Conservation (phyloP, 495 filamentous ascomycete genomes). For the Aspergillus affinis region DNA sequence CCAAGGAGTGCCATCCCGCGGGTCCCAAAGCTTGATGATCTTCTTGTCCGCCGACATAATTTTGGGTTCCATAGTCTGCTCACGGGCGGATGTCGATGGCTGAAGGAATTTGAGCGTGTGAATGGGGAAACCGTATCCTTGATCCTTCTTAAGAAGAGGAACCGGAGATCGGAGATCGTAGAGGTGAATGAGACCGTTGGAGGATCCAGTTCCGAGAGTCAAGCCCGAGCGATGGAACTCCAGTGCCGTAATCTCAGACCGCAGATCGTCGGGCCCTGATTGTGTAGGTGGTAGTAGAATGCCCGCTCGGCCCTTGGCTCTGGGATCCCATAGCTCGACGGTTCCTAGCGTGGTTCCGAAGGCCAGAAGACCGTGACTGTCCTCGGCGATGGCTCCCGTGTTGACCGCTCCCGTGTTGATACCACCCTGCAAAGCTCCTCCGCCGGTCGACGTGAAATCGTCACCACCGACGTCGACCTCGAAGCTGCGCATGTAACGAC, state of each 20-base stretch:
- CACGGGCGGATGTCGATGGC: slow-evolving; percentile 62
- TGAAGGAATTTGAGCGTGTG: slow-evolving; percentile 86
- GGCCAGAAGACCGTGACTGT: slow-evolving; percentile 85
- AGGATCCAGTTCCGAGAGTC: slow-evolving; percentile 83
- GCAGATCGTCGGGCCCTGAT: slow-evolving; percentile 43
- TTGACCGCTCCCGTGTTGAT: slow-evolving; percentile 85
- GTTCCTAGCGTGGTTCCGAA: slow-evolving; percentile 96
- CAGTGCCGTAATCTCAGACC: slow-evolving; percentile 79
- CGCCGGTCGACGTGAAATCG: slow-evolving; percentile 61
- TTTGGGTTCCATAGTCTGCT: slow-evolving; percentile 70
- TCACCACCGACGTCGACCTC: slow-evolving; percentile 86
- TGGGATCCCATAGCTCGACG: slow-evolving; percentile 93
- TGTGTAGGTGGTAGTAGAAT: slow-evolving; percentile 57
- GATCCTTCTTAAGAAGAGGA: slow-evolving; percentile 85
- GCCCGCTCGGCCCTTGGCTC: slow-evolving; percentile 78
- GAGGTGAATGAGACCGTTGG: slow-evolving; percentile 82
- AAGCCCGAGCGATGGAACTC: slow-evolving; percentile 85
- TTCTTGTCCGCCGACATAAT: slow-evolving; percentile 89
- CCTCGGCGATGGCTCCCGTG: slow-evolving; percentile 82
- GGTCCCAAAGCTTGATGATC: slow-evolving; percentile 97
- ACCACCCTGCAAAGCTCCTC: slow-evolving; percentile 75
- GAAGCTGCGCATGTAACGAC: slow-evolving; percentile 81
- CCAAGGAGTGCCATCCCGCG: slow-evolving; percentile 78
- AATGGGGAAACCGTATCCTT: slow-evolving; percentile 93
- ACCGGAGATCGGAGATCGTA: slow-evolving; percentile 91